phyloP scores from a whole-genome alignment of 192 early-diverging fungal genomes.

The Umbelopsis sp. region DNA sequence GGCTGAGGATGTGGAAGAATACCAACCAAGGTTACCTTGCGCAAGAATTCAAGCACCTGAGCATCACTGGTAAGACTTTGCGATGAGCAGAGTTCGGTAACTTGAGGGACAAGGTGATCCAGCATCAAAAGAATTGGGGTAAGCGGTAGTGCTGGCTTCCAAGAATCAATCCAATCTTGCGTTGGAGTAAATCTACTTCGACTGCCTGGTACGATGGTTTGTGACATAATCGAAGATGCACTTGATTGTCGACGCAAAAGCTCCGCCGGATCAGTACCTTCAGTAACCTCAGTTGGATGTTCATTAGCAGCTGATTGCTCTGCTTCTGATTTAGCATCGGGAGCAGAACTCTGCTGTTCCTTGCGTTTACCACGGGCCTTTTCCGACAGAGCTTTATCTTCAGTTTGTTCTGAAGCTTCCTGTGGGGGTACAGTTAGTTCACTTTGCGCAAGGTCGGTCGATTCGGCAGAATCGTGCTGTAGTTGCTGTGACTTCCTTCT shows the following conservation, averaged over 20 bases:
- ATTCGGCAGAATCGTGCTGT: not conserved
- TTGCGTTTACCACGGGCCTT: constrained; percentile 72
- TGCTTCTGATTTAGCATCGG: not conserved
- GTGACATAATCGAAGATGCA: not conserved
- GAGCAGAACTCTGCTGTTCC: not conserved
- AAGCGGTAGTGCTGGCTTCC: constrained; percentile 72
- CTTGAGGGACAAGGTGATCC: constrained; percentile 64
- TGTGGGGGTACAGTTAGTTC: not conserved
- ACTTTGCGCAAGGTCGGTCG: not conserved
- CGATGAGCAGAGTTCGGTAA: constrained; percentile 63
- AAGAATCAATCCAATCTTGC: constrained; percentile 66
- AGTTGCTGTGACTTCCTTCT: not conserved
- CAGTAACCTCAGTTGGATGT: not conserved
- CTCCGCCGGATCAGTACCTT: not conserved
- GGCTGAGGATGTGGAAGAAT: constrained; percentile 51
- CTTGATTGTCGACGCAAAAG: not conserved
- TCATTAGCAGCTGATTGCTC: not conserved
- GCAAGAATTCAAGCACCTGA: constrained; percentile 57
- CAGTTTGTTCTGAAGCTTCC: not conserved
- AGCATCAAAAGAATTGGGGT: constrained; percentile 66
- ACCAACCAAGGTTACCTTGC: constrained; percentile 36
- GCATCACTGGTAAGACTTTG: constrained; percentile 65
- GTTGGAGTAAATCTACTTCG: constrained; percentile 66
- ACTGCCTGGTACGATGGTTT: not conserved
- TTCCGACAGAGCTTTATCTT: constrained; percentile 53